These are phyloP conservation scores for Colletotrichum cordylinicola DNA, from an alignment of 2,329 filamentous ascomycete genomes.

Conservation along the genomic window DNA sequence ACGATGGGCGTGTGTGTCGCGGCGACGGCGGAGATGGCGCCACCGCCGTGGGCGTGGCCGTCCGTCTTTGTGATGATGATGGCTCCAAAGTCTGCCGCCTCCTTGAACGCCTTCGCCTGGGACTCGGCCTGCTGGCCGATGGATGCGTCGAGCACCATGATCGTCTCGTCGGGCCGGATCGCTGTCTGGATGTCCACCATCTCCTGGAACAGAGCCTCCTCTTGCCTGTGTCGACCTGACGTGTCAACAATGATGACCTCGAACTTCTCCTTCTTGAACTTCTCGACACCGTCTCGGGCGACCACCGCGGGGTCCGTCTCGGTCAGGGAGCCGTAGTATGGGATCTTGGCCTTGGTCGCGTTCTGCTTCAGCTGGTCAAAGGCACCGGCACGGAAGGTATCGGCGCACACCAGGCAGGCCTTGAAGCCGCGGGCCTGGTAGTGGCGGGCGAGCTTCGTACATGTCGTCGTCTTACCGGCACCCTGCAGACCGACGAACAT, in stretches of 20 bases:
- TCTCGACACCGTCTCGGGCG: slow-evolving; percentile 93
- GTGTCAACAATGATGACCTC: slow-evolving; percentile 99
- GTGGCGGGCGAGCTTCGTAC: slow-evolving; percentile 94
- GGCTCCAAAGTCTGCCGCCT: slow-evolving; percentile 93
- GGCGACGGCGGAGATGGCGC: slow-evolving; percentile 95
- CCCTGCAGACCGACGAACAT: slow-evolving; percentile 99
- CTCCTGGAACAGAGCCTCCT: slow-evolving; percentile 93
- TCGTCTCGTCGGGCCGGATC: slow-evolving; percentile 91
- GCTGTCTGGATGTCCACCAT: slow-evolving; percentile 97
- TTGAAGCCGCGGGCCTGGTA: slow-evolving; percentile 95
- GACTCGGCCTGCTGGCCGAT: slow-evolving; percentile 96
- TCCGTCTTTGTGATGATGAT: slow-evolving; percentile 99
- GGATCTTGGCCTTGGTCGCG: slow-evolving; percentile 97
- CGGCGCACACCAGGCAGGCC: slow-evolving; percentile 92
- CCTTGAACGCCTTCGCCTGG: slow-evolving; percentile 96
- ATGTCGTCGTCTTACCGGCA: slow-evolving; percentile 97
- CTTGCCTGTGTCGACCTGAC: slow-evolving; percentile 91
- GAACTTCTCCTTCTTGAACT: slow-evolving; percentile 98
- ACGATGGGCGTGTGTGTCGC: slow-evolving; percentile 97
- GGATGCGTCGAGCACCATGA: slow-evolving; percentile 96
- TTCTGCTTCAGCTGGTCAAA: slow-evolving; percentile 99
- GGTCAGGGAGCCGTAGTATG: slow-evolving; percentile 95
- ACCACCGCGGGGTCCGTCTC: slow-evolving; percentile 96
- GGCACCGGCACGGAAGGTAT: slow-evolving; percentile 97
- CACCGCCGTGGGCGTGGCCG: slow-evolving; percentile 92